Evolutionary conservation across 2,329 filamentous ascomycete genomes (phyloP).

Genomic region (Ceratocystis destructans): DNA sequence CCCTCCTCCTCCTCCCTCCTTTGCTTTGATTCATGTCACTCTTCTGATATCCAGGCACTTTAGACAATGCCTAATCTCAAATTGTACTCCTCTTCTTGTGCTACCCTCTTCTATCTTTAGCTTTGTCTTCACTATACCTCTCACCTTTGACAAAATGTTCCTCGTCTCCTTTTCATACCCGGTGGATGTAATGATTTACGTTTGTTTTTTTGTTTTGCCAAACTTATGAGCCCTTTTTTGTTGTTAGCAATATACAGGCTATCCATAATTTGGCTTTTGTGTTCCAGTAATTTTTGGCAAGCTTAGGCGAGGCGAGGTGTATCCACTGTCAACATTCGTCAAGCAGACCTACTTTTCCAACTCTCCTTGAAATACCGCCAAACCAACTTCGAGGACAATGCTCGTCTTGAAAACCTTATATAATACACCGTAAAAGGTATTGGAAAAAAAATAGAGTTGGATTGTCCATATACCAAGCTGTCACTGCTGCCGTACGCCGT

Average conservation of each 20-base stretch:
- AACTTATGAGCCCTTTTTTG: not conserved
- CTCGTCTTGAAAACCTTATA: no score
- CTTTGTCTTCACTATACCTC: not conserved
- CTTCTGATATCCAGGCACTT: not conserved
- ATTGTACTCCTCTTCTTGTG: not conserved
- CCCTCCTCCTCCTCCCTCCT: not conserved
- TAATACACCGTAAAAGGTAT: no score
- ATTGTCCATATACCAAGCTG: no score
- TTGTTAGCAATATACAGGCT: no score
- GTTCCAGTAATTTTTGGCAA: no score
- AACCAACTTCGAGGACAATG: no score
- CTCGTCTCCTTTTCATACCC: not conserved
- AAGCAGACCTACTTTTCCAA: no score
- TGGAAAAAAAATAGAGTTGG: no score
- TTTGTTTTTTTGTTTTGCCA: not conserved
- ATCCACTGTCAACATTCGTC: no score
- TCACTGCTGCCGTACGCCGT: not conserved
- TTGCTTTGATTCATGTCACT: not conserved
- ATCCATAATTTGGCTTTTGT: no score
- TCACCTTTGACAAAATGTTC: not conserved
- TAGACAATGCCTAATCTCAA: not conserved
- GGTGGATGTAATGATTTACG: not conserved
- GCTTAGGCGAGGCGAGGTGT: no score
- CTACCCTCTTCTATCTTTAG: conserved; percentile 3
- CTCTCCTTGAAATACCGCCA: no score